A percentile compares a stretch with the other conserved stretches of the same genome.
Conservation (phyloP, 2,329 filamentous ascomycete genomes). For the Aspergillus calidoustus region DNA sequence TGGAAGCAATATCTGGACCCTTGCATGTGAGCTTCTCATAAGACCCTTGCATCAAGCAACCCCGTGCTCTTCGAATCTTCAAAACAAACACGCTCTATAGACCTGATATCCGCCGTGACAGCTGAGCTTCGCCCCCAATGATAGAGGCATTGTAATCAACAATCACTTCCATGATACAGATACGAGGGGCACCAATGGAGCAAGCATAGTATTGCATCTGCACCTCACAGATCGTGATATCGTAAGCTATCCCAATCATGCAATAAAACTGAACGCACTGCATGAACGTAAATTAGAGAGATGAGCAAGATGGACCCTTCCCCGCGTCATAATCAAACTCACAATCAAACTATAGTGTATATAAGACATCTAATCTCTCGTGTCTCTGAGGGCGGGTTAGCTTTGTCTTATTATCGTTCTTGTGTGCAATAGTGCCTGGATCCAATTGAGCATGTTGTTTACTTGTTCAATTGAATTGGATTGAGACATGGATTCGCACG, state of each 20-base stretch:
- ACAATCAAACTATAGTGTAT: neutral
- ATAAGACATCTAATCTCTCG: conserved; percentile 7
- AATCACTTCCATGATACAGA: neutral
- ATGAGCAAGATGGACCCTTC: neutral
- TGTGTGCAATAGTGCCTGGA: neutral
- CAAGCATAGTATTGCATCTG: neutral
- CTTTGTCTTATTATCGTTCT: neutral
- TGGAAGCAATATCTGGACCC: neutral
- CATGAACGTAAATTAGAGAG: neutral
- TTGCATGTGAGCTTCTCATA: neutral
- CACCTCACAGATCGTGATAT: neutral
- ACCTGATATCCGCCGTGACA: neutral
- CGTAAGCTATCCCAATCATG: neutral
- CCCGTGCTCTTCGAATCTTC: neutral
- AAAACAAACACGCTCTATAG: neutral
- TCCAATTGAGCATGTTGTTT: neutral
- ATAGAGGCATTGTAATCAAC: neutral
- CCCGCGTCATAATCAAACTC: neutral
- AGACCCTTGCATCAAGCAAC: neutral
- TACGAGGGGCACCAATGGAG: neutral
- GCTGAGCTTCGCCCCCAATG: too few species aligned
- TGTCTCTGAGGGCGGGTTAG: too few species aligned
- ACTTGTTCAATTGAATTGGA: neutral
- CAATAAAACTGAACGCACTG: neutral
- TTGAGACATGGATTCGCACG: neutral